A percentile compares a stretch with the other conserved stretches of the same genome.
These are phyloP conservation scores for Fusarium praegraminearum DNA, from an alignment of 2,329 filamentous ascomycete genomes.

Conservation along the genomic window DNA sequence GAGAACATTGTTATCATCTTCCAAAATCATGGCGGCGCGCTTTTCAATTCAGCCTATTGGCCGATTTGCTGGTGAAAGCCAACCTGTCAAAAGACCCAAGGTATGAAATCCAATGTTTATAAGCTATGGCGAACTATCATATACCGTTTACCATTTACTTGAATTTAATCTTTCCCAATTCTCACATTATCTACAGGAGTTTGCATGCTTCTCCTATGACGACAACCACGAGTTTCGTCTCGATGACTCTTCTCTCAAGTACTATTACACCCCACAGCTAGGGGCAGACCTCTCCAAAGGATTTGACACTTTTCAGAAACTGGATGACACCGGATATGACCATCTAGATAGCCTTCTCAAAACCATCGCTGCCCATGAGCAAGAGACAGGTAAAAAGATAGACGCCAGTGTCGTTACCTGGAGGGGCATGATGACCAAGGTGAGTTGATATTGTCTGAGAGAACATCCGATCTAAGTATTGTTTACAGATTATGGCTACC, in stretches of 20 bases:
- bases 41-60: conserved; percentile 78
- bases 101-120: conserved; percentile 56
- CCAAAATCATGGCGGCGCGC: conserved; percentile 46
- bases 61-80: conserved; percentile 75
- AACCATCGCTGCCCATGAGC: conserved; percentile 79
- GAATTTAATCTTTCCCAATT: not conserved
- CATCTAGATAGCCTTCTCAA: conserved; percentile 87
- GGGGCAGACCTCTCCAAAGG: conserved; percentile 82
- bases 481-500: conserved; percentile 80
- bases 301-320: conserved; percentile 84
- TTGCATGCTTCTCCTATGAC: conserved; percentile 94
- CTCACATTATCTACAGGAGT: conserved; percentile 69
- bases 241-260: conserved; percentile 83
- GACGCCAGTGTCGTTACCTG: conserved; percentile 89
- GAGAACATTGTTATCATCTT: not conserved
- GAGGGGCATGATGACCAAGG: conserved; percentile 99
- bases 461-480: conserved; percentile 13
- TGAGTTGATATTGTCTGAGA: conserved; percentile 52
- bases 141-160: not conserved
- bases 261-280: conserved; percentile 84
- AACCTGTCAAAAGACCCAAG: conserved; percentile 80
- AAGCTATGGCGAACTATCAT: not conserved
- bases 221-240: conserved; percentile 80
- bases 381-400: conserved; percentile 72
- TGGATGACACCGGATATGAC: conserved; percentile 85